Evolutionary conservation across 345 rosid genomes (phyloP), one percentile per base, ranked within the genome.

Genomic region (Syzygium aromaticum): DNA sequence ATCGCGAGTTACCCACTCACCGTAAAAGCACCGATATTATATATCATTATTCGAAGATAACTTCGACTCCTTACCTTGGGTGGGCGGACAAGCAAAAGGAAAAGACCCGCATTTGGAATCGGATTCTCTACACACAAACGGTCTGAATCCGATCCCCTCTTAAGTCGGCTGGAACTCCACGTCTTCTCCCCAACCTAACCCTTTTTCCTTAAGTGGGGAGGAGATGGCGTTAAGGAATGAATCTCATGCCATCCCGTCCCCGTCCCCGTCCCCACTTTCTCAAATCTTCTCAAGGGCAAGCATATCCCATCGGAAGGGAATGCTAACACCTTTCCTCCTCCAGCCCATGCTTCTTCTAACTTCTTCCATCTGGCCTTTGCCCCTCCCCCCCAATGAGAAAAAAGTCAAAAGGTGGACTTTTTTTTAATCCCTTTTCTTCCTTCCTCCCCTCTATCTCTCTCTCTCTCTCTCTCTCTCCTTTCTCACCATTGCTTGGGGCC

Each of bases 401-500:
- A 19, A 51, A 51, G 56, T 86, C 87, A 86, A 63, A 63, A 64
- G 57, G 80, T 64, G 49, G 87, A 86, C 87, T 51, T 64, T 86
- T 51, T 63, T 19, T 43, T 16, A 4, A 2, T 7, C 25, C 2
- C 25, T 22, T 6, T 54, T 13, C 52, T 51, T 19, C 8, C 28
- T 8, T 17, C 43, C 14, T 5, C 1, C 25, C 0, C 11, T 3
- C 13, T 33, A 7, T 9, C 13, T 17, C 6, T 0, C 30, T 27
- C 23, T 57, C 30, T 23, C 38, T 33, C 38, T 33, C 38, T 33
- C 38, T 33, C 38, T 67, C 8, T 8, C 4, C 23, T 52, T 53
- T 28, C n/a, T 30, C 83, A 8, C 23, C 54, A 84, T 91, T 91
- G 86, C 91, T 90, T 91, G 87, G 92, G 87, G 88, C 91, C 88